A percentile compares a stretch with the other conserved stretches of the same genome.
phyloP scores from a whole-genome alignment of 768 basidiomycete species.

The Pholiota molesta region DNA sequence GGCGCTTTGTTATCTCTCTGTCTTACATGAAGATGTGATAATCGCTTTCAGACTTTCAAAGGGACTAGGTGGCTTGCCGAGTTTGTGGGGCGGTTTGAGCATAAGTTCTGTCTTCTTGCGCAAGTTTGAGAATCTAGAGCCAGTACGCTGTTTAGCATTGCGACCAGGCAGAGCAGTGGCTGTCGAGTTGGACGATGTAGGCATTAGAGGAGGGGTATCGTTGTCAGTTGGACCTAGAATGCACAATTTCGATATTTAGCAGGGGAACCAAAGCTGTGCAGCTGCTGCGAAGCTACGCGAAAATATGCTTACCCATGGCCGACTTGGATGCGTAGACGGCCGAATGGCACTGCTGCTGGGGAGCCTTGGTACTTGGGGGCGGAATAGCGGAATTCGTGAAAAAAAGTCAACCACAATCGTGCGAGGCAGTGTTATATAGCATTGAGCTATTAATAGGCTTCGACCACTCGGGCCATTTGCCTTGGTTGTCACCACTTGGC shows the following conservation, averaged over 20 bases:
- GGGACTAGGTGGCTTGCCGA: conserved; percentile 49
- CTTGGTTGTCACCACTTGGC: too few relatives aligned
- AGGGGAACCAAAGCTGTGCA: background rate
- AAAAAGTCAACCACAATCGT: background rate
- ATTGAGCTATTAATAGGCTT: too few relatives aligned
- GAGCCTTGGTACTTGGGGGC: too few relatives aligned
- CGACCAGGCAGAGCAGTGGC: background rate
- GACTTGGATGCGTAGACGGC: background rate
- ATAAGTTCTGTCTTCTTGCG: conserved; percentile 24
- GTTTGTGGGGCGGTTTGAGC: conserved; percentile 37
- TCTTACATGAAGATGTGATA: conserved; percentile 58
- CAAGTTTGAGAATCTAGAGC: conserved; percentile 9
- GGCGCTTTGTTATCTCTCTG: background rate
- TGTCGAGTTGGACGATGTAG: background rate
- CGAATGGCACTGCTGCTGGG: background rate
- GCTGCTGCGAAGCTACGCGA: background rate
- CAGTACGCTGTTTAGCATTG: background rate
- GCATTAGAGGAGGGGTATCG: background rate
- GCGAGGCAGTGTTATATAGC: background rate
- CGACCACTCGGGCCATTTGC: too few relatives aligned
- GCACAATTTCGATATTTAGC: too few relatives aligned
- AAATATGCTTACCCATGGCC: background rate
- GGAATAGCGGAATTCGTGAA: background rate
- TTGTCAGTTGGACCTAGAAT: conserved; percentile 1
- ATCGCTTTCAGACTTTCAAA: conserved; percentile 55